Evolutionary conservation across 169 alveolate genomes (phyloP).

Genomic region (Cryptosporidium xiaoi): DNA sequence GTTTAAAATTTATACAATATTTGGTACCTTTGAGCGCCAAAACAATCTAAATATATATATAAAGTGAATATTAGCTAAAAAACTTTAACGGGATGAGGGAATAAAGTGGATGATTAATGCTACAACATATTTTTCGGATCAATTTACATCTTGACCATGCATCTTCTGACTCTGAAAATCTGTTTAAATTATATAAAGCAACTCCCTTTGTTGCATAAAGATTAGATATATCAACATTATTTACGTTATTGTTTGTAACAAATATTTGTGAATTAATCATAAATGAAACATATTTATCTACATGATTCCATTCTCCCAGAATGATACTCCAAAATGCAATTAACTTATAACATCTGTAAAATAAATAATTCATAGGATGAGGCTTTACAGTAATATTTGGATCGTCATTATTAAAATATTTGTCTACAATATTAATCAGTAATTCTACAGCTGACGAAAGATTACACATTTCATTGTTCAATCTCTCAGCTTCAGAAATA

Average conservation of each 20-base stretch:
- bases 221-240: slow-evolving; percentile 30
- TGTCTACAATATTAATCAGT: neutral
- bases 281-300: slow-evolving; percentile 10
- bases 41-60: neutral
- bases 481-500: slow-evolving; percentile 9
- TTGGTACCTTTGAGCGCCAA: neutral
- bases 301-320: slow-evolving; percentile 27
- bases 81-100: neutral
- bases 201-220: slow-evolving; percentile 50
- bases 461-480: slow-evolving; percentile 27
- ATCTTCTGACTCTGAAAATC: slow-evolving; percentile 13
- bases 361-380: slow-evolving; percentile 33
- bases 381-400: neutral
- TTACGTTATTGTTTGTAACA: neutral
- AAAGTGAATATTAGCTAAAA: neutral
- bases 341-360: slow-evolving; percentile 55
- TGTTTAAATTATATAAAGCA: slow-evolving; percentile 25
- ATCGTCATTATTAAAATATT: neutral
- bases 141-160: slow-evolving; percentile 10
- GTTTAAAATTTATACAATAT: no score
- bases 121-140: slow-evolving; percentile 30
- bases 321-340: slow-evolving; percentile 57
- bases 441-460: slow-evolving; percentile 10
- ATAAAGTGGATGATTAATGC: neutral
- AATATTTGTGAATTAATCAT: slow-evolving; percentile 35